phyloP scores from a whole-genome alignment of 2,329 filamentous ascomycete species.

The Trichoderma koningiopsis region DNA sequence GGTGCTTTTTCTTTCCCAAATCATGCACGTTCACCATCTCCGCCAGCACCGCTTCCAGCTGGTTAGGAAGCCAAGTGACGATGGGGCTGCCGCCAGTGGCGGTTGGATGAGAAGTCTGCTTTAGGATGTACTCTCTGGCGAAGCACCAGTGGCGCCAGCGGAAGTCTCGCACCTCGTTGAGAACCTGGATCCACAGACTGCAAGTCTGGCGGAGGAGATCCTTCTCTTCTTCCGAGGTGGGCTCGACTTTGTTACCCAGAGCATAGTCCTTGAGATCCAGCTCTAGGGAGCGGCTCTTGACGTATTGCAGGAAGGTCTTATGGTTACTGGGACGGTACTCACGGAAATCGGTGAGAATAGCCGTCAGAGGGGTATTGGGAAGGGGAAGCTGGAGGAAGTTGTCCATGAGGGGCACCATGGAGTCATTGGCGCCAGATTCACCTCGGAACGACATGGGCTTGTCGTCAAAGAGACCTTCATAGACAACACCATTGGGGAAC shows the following conservation, averaged over 20 bases:
- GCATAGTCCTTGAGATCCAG: conserved; percentile 62
- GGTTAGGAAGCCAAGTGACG: conserved; percentile 82
- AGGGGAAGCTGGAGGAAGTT: conserved; percentile 84
- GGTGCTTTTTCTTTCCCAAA: conserved; percentile 43
- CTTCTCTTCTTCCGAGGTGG: conserved; percentile 34
- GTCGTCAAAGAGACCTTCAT: conserved; percentile 75
- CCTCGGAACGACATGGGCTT: conserved; percentile 81
- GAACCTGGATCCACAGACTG: conserved; percentile 62
- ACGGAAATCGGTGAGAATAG: conserved; percentile 86
- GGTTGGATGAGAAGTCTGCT: conserved; percentile 73
- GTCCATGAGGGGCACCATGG: conserved; percentile 88
- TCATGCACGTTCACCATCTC: conserved; percentile 66
- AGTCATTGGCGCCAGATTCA: conserved; percentile 92
- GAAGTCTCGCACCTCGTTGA: conserved; percentile 79
- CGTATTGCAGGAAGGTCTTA: conserved; percentile 77
- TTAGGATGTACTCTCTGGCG: conserved; percentile 80
- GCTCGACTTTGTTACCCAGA: conserved; percentile 39
- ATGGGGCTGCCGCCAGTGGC: conserved; percentile 82
- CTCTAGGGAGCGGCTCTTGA: conserved; percentile 54
- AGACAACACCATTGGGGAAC: conserved; percentile 90
- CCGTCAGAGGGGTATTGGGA: conserved; percentile 85
- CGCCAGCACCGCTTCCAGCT: conserved; percentile 71
- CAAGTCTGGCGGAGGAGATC: conserved; percentile 57
- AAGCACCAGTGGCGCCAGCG: conserved; percentile 86
- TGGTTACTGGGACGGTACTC: conserved; percentile 88